Percentiles rank a stretch among this genome's conserved stretches.
Evolutionary conservation across 2,329 filamentous ascomycete species (phyloP).

Genomic region (Camillea tinctor): DNA sequence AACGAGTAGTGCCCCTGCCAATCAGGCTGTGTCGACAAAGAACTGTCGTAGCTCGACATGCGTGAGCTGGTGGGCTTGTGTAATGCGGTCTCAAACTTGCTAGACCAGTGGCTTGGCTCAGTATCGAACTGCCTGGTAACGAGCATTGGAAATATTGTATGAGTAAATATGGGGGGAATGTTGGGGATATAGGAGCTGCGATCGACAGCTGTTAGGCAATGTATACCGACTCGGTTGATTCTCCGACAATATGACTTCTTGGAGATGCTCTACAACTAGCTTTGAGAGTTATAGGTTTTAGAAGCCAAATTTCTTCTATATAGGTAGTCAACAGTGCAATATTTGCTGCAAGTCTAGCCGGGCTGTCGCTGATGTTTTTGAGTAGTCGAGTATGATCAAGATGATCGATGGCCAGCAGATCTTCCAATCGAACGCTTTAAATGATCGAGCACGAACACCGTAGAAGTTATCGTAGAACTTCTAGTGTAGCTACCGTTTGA

Average conservation of each 20-base stretch:
- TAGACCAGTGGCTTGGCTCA: conserved; percentile 56
- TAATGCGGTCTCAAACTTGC: conserved; percentile 49
- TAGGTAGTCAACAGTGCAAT: not conserved
- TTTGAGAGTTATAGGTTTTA: not conserved
- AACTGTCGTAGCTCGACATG: conserved; percentile 58
- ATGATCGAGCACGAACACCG: conserved; percentile 8
- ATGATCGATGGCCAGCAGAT: conserved; percentile 7
- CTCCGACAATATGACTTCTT: not conserved
- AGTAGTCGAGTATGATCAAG: conserved; percentile 5
- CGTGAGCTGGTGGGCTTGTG: conserved; percentile 48
- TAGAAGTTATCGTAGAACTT: conserved; percentile 3
- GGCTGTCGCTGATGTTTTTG: conserved; percentile 1
- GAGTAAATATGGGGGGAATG: conserved; percentile 15
- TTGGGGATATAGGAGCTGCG: conserved; percentile 12
- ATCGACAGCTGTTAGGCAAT: conserved; percentile 13
- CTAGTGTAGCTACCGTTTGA: conserved; percentile 8
- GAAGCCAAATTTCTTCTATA: not conserved
- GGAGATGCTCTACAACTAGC: not conserved
- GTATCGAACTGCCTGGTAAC: conserved; percentile 53
- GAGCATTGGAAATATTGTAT: conserved; percentile 48
- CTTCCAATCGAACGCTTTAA: conserved; percentile 6
- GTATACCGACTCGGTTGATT: conserved; percentile 6
- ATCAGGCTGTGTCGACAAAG: conserved; percentile 53
- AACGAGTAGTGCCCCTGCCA: conserved; percentile 58
- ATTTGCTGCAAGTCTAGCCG: not conserved